phyloP scores from a whole-genome alignment of 2,329 filamentous ascomycete genomes.

The Stylonectria norvegica region DNA sequence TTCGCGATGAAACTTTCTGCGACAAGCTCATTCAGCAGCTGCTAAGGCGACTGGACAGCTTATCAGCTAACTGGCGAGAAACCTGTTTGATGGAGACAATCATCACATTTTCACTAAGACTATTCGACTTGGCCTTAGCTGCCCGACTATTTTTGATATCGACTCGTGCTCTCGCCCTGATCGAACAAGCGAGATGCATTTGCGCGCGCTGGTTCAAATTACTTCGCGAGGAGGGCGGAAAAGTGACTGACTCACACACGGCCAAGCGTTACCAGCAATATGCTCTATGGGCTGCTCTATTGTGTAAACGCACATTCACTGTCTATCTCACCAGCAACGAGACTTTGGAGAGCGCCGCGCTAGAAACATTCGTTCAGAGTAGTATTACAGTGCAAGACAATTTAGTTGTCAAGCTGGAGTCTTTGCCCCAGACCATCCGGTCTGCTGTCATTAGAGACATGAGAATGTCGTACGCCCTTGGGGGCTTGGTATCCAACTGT shows the following conservation, averaged over 20 bases:
- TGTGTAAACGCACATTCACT: conserved; percentile 45
- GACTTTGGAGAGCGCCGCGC: conserved; percentile 8
- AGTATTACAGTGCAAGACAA: conserved; percentile 24
- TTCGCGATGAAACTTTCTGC: conserved; percentile 51
- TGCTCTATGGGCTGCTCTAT: conserved; percentile 51
- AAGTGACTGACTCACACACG: conserved; percentile 35
- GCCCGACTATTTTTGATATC: conserved; percentile 1
- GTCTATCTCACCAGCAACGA: conserved; percentile 3
- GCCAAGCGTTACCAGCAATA: conserved; percentile 39
- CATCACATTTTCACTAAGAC: conserved; percentile 48
- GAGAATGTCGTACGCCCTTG: conserved; percentile 18
- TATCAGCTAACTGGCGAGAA: conserved; percentile 59
- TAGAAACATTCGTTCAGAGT: conserved; percentile 21
- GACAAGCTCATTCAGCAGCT: conserved; percentile 46
- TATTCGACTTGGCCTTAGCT: conserved; percentile 19
- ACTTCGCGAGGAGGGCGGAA: conserved; percentile 45
- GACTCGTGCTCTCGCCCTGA: conserved; percentile 4
- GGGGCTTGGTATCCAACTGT: conserved; percentile 3
- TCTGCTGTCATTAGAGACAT: conserved; percentile 21
- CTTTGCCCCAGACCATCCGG: conserved; percentile 14
- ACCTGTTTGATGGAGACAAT: conserved; percentile 55
- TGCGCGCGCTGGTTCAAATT: conserved; percentile 48
- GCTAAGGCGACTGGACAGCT: conserved; percentile 37
- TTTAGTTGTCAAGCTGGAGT: conserved; percentile 21
- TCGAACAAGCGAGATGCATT: conserved; percentile 25